phyloP scores from a whole-genome alignment of 1,284 basidiomycete genomes.

The Hypsizygus ulmarius region DNA sequence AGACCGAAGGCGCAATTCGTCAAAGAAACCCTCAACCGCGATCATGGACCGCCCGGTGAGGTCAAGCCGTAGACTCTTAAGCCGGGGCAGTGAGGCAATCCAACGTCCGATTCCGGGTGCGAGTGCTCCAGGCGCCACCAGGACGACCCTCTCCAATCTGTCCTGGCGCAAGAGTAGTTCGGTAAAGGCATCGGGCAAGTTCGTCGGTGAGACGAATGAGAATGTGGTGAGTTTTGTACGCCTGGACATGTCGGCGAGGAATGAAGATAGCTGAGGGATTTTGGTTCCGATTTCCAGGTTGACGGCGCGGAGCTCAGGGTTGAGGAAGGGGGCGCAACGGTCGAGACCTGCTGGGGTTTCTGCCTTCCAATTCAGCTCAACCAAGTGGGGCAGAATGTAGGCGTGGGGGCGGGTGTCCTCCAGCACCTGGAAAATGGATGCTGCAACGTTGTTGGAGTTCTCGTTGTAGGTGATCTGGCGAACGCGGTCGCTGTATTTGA shows the following conservation, averaged over 20 bases:
- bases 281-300: conserved; percentile 59
- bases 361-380: conserved; percentile 66
- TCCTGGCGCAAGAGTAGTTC: conserved; percentile 58
- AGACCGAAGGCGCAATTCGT: conserved; percentile 58
- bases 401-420: conserved; percentile 57
- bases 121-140: conserved; percentile 70
- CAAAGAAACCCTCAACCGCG: conserved; percentile 75
- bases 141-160: conserved; percentile 55
- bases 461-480: conserved; percentile 68
- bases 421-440: conserved; percentile 63
- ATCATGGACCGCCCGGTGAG: conserved; percentile 62
- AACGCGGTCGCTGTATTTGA: conserved; percentile 64
- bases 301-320: conserved; percentile 54
- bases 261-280: conserved; percentile 54
- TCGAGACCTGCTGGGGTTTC: conserved; percentile 63
- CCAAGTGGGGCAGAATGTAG: conserved; percentile 67
- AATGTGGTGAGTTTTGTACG: conserved; percentile 61
- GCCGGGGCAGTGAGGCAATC: conserved; percentile 55
- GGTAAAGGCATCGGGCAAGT: conserved; percentile 67
- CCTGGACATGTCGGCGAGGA: conserved; percentile 60
- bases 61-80: conserved; percentile 66
- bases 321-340: conserved; percentile 61
- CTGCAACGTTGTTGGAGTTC: conserved; percentile 55
- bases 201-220: conserved; percentile 63
- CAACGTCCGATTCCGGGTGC: conserved; percentile 66